These are phyloP conservation scores for Phoma sp. DNA, from an alignment of 2,329 filamentous ascomycete genomes.

Conservation along the genomic window DNA sequence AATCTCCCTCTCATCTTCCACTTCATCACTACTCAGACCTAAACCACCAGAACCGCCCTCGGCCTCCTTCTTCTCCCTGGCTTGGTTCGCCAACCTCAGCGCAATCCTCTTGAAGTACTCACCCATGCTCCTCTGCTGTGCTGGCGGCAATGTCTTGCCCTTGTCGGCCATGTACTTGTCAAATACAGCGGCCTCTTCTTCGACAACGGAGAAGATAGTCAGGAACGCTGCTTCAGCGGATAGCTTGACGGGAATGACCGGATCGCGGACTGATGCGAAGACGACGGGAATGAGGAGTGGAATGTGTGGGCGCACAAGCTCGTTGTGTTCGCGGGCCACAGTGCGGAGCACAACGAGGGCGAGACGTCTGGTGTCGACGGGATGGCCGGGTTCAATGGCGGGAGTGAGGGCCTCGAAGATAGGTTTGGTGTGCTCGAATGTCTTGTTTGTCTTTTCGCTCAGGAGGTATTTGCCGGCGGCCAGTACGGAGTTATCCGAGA, in stretches of 20 bases:
- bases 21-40: conserved; percentile 87
- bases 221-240: conserved; percentile 95
- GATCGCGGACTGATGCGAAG: conserved; percentile 88
- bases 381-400: conserved; percentile 77
- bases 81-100: conserved; percentile 82
- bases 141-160: conserved; percentile 69
- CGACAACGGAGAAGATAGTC: conserved; percentile 86
- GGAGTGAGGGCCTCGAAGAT: conserved; percentile 80
- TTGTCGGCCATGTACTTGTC: conserved; percentile 85
- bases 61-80: conserved; percentile 86
- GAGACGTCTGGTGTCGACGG: conserved; percentile 84
- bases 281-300: conserved; percentile 80
- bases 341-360: conserved; percentile 89
- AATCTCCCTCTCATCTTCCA: conserved; percentile 93
- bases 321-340: conserved; percentile 77
- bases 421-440: conserved; percentile 78
- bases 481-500: conserved; percentile 87
- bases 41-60: conserved; percentile 88
- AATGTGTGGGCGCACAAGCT: conserved; percentile 82
- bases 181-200: conserved; percentile 84
- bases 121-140: conserved; percentile 85
- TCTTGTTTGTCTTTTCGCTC: conserved; percentile 67
- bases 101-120: conserved; percentile 98
- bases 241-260: conserved; percentile 93
- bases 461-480: conserved; percentile 92